phyloP scores from a whole-genome alignment of 2,329 filamentous ascomycete genomes.

The Trichoderma sp. region DNA sequence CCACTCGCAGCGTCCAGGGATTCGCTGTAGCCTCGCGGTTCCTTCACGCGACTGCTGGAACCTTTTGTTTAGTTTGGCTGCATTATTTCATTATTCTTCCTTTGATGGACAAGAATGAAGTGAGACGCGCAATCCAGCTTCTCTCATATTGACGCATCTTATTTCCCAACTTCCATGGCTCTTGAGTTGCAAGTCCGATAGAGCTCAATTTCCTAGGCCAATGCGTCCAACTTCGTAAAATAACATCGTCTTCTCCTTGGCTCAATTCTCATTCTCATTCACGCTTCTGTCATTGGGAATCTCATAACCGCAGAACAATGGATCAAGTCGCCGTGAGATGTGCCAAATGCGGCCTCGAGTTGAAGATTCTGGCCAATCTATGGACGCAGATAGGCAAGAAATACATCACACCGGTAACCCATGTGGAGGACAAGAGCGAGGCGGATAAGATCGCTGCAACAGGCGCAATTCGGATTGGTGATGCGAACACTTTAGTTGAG shows the following conservation, averaged over 20 bases:
- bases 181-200: neutral
- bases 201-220: neutral
- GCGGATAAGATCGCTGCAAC: constrained; percentile 17
- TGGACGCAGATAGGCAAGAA: constrained; percentile 42
- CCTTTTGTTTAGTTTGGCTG: neutral
- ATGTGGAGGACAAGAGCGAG: constrained; percentile 20
- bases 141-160: neutral
- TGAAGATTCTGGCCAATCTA: constrained; percentile 36
- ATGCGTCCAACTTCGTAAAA: neutral
- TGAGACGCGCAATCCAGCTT: neutral
- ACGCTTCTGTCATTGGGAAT: neutral
- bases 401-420: constrained; percentile 38
- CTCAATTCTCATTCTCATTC: neutral
- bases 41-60: neutral
- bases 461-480: constrained; percentile 31
- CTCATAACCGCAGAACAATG: constrained; percentile 27
- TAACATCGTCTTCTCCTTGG: neutral
- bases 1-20: neutral
- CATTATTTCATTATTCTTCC: neutral
- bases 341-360: constrained; percentile 29
- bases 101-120: neutral
- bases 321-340: constrained; percentile 38
- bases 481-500: constrained; percentile 35
- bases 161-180: neutral
- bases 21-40: neutral